Evolutionary conservation across 1,284 basidiomycete species (phyloP).

Genomic region (Pulchroboletus neoregius): DNA sequence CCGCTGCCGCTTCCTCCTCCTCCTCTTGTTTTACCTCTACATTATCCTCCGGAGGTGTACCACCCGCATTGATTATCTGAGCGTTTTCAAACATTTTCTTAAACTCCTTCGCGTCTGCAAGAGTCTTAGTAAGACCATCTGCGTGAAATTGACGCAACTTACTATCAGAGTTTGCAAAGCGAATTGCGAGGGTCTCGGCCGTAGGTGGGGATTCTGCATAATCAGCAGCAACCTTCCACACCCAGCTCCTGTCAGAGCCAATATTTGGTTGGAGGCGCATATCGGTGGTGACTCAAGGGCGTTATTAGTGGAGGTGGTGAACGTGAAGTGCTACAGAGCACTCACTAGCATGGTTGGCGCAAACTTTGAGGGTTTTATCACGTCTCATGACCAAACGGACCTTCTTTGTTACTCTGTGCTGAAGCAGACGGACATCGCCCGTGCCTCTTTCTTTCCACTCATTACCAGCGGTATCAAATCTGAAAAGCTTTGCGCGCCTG

Average conservation of each 20-base stretch:
- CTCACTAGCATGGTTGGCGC: conserved; percentile 96
- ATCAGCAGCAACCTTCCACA: conserved; percentile 96
- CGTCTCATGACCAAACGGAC: conserved; percentile 98
- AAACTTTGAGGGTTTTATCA: conserved; percentile 99
- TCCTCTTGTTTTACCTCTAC: conserved; percentile 33
- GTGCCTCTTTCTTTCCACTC: conserved; percentile 99
- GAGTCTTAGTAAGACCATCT: background rate
- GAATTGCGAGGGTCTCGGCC: conserved; percentile 94
- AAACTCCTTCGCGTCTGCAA: conserved; percentile 80
- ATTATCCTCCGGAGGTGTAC: conserved; percentile 31
- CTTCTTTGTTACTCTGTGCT: conserved; percentile 88
- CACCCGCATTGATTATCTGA: conserved; percentile 62
- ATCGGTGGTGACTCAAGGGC: conserved; percentile 69
- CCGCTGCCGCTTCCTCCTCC: conserved; percentile 14
- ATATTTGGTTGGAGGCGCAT: conserved; percentile 98
- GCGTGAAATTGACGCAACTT: conserved; percentile 36
- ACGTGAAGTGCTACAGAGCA: conserved; percentile 20
- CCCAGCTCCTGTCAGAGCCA: conserved; percentile 99
- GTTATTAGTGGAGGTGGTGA: conserved; percentile 3
- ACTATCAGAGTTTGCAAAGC: conserved; percentile 98
- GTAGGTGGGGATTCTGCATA: conserved; percentile 87
- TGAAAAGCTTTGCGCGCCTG: conserved; percentile 98
- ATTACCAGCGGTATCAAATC: conserved; percentile 76
- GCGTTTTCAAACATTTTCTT: conserved; percentile 85
- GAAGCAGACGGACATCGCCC: conserved; percentile 85